These are phyloP conservation scores for Ophiostoma piceae DNA, from an alignment of 2,329 filamentous ascomycete genomes.

Conservation along the genomic window DNA sequence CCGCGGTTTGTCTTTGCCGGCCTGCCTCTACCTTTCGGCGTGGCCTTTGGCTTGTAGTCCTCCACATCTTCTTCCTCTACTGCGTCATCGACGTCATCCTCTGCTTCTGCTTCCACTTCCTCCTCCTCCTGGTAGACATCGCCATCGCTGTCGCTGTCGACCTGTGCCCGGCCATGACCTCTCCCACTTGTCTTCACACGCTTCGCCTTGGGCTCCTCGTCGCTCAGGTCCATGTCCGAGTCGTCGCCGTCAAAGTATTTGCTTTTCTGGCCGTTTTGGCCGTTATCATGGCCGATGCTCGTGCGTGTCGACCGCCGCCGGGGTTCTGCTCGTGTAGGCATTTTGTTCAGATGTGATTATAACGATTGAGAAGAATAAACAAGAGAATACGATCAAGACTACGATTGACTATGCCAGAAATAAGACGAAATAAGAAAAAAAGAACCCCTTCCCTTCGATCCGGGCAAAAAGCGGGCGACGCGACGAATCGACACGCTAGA, in stretches of 20 bases:
- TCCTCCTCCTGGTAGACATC: conserved; percentile 29
- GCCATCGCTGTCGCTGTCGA: conserved; percentile 28
- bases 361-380: too few species aligned
- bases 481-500: conserved; percentile 20
- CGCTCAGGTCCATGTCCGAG: conserved; percentile 28
- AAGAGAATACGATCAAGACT: background rate
- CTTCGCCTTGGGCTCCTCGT: conserved; percentile 19
- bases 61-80: conserved; percentile 28
- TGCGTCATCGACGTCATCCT: conserved; percentile 29
- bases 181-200: conserved; percentile 20
- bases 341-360: background rate
- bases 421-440: background rate
- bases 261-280: conserved; percentile 39
- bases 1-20: conserved; percentile 15
- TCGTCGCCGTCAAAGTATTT: conserved; percentile 45
- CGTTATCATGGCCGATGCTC: conserved; percentile 33
- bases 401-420: background rate
- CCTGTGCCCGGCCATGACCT: background rate
- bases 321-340: background rate
- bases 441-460: background rate
- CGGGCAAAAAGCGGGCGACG: background rate
- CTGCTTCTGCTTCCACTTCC: conserved; percentile 29
- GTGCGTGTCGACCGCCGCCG: conserved; percentile 47
- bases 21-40: conserved; percentile 16
- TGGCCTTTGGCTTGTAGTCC: conserved; percentile 22